Percentiles rank a stretch among this genome's conserved stretches.
phyloP scores from a whole-genome alignment of 257 asterid species.

The Ligustrum vulgare region DNA sequence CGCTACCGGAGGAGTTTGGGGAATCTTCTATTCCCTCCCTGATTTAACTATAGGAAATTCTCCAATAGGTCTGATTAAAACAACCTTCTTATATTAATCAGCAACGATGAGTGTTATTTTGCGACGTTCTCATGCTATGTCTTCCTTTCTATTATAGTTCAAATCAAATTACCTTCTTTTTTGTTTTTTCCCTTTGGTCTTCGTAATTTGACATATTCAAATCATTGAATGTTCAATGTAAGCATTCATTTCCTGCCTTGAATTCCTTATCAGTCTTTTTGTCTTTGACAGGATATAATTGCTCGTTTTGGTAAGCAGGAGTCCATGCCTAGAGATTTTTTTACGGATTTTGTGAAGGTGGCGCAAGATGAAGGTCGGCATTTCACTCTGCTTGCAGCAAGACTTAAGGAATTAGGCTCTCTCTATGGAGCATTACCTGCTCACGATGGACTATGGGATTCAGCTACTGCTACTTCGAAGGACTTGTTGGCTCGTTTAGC shows the following conservation, averaged over 20 bases:
- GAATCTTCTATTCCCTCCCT: not conserved
- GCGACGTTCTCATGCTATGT: not conserved
- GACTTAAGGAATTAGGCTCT: constrained; percentile 82
- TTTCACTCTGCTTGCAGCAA: constrained; percentile 75
- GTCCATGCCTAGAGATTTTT: constrained; percentile 83
- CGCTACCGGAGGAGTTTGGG: too few relatives aligned
- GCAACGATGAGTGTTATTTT: not conserved
- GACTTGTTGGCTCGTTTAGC: constrained; percentile 83
- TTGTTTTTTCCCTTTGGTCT: not conserved
- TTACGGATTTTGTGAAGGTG: constrained; percentile 92
- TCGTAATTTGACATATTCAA: not conserved
- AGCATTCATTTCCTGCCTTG: not conserved
- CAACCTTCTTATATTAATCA: not conserved
- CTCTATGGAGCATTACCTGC: constrained; percentile 93
- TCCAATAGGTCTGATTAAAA: not conserved
- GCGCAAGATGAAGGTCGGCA: constrained; percentile 98
- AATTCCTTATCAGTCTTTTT: not conserved
- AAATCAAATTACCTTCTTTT: not conserved
- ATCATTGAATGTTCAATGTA: not conserved
- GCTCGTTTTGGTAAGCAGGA: constrained; percentile 91
- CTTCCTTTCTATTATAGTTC: not conserved
- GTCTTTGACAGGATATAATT: constrained; percentile 67
- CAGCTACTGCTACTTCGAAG: constrained; percentile 81
- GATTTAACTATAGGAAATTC: not conserved
- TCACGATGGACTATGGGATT: constrained; percentile 99